Base-by-base conservation (phyloP, 1,139 yeast genomes). In the Pichia sp. region DNA sequence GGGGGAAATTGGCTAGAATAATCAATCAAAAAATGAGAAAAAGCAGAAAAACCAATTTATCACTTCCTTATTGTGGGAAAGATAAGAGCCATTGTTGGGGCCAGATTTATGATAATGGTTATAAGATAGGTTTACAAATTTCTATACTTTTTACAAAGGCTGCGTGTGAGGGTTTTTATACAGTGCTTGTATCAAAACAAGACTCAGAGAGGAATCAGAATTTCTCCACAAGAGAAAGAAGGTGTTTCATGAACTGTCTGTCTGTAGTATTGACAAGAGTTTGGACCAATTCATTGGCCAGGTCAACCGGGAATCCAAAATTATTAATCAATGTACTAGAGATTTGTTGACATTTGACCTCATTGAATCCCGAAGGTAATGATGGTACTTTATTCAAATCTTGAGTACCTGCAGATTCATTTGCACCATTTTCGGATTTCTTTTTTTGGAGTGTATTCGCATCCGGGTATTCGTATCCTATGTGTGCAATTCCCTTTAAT, bases 201-300 rank as follows among this genome's bases (percentile, higher is more conserved):
- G 14, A 26, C n/a, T 26, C 16, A 7, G n/a, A 26, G n/a, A 6
- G 6, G n/a, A 20, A 28, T 36, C 21, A 44, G 16, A 45, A 37
- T 24, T 48, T 72, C 35, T 66, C 67, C 40, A 80, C 70, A 55
- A 83, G 73, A n/a, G 66, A 64, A 31, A 76, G 68, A 58, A 79
- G 78, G 56, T 76, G 80, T 60, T 80, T 80, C 55, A 76, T 78
- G 61, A 82, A 82, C 35, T 71, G 72, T 54, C 80, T 76, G 40
- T 68, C 68, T 46, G 78, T 79, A 47, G 66, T 55, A 26, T 71
- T 68, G 9, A 78, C 72, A 57, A 83, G 66, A 46, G 70, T 72
- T 35, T 71, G 66, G 26, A 83, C 72, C 48, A 83, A 72, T 41
- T 79, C 82, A 43, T 69, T 69, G 40, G 74, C 72, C 45, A 78